These are phyloP conservation scores for Diutina siamensis DNA, from an alignment of 1,139 yeast genomes.

Conservation along the genomic window DNA sequence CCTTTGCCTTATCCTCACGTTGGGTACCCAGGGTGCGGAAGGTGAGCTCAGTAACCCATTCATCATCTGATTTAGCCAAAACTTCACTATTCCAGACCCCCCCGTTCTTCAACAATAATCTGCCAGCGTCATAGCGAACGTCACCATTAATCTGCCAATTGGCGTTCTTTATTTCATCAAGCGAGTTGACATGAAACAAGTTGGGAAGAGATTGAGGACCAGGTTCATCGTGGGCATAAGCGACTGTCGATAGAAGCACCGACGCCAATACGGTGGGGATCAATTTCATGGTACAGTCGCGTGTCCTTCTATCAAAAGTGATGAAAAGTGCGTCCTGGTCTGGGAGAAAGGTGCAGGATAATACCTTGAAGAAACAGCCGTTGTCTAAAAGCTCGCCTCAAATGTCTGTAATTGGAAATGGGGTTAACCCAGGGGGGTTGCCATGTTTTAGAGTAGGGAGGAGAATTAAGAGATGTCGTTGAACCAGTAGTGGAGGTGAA, in stretches of 20 bases:
- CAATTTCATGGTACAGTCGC: not conserved
- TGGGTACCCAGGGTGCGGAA: conserved; percentile 44
- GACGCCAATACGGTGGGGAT: not conserved
- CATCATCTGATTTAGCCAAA: conserved; percentile 21
- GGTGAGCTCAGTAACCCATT: conserved; percentile 52
- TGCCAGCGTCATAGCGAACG: conserved; percentile 25
- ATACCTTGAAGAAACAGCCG: too few species aligned
- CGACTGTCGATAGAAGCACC: not conserved
- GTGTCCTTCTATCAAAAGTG: not conserved
- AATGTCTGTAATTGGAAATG: too few species aligned
- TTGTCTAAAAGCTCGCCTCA: too few species aligned
- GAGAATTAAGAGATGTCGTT: too few species aligned
- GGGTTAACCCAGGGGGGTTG: too few species aligned
- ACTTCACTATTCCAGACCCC: conserved; percentile 37
- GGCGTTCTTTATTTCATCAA: conserved; percentile 15
- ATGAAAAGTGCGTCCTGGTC: not conserved
- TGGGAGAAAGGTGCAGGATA: too few species aligned
- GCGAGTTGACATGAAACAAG: conserved; percentile 16
- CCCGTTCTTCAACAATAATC: conserved; percentile 25
- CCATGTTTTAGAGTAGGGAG: too few species aligned
- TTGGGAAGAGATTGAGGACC: conserved; percentile 24
- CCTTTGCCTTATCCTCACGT: conserved; percentile 16
- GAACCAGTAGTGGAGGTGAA: too few species aligned
- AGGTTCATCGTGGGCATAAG: conserved; percentile 10
- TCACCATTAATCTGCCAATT: conserved; percentile 21